Evolutionary conservation across 257 asterid genomes (phyloP), one percentile per base, ranked within the genome.

Genomic region (Ilex aquifolium): DNA sequence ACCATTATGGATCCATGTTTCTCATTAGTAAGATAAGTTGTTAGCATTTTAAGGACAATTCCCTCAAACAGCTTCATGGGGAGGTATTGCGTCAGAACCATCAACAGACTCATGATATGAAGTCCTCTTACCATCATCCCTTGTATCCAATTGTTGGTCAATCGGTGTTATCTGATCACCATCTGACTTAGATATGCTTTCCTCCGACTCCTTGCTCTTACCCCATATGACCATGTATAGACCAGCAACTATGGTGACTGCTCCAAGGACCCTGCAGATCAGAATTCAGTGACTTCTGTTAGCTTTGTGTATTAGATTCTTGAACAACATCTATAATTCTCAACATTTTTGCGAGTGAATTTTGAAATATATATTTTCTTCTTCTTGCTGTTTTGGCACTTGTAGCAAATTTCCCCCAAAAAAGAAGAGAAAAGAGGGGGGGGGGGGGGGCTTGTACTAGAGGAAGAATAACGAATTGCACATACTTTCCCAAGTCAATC

Each of bases 161-260:
- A 36, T 7, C 42, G 42, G 42, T 2, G 8, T 36, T 36, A 46
- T 59, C 13, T 17, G 44, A 39, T 6, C 32, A 15, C 7, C 46
- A 15, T 56, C 21, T 2, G 56, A 50, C 9, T 17, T 56, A 7
- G 56, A 21, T 21, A 21, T 21, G 27, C 0, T 0, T 21, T 21
- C 27, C 27, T 21, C 27, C 27, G 27, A 21, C 27, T 21, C 90
- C 36, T 68, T 76, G 39, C 67, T 74, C 75, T 71, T 80, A 2
- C 84, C 86, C 89, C 86, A 80, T 68, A 83, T 74, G 7, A 73
- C 81, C 2, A 84, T 63, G 57, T 84, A 81, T 69, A 81, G 50
- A 32, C 91, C 89, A 9, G 67, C 21, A 3, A 81, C 77, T 15
- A 81, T 83, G 49, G 80, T 72, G 11, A 63, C 30, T 11, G 80